These are phyloP conservation scores for Alternaria brassicae DNA, from an alignment of 2,329 filamentous ascomycete genomes.

Conservation along the genomic window DNA sequence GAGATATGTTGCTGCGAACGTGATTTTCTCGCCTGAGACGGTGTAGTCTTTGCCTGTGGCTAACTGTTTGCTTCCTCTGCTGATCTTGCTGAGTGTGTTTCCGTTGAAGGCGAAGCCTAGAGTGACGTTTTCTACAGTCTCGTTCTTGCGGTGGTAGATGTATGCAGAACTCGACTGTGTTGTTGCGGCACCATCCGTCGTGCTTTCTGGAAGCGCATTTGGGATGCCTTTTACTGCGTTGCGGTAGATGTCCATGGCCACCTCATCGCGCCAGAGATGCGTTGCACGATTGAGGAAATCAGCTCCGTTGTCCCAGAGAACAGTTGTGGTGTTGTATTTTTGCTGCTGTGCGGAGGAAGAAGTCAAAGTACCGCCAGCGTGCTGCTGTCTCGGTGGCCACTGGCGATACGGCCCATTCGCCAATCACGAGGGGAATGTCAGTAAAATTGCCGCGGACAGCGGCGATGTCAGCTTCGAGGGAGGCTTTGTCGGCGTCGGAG, in stretches of 20 bases:
- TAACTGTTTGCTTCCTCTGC: slow-evolving; percentile 49
- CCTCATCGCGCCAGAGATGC: slow-evolving; percentile 60
- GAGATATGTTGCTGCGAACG: slow-evolving; percentile 58
- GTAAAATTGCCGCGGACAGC: slow-evolving; percentile 63
- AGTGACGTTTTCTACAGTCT: slow-evolving; percentile 51
- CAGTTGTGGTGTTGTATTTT: slow-evolving; percentile 59
- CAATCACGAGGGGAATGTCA: slow-evolving; percentile 62
- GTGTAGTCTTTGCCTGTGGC: slow-evolving; percentile 56
- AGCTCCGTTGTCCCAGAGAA: slow-evolving; percentile 67
- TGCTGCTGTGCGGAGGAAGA: slow-evolving; percentile 58
- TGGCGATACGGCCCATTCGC: slow-evolving; percentile 64
- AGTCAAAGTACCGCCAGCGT: slow-evolving; percentile 66
- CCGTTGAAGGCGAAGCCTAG: slow-evolving; percentile 63
- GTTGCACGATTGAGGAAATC: slow-evolving; percentile 62
- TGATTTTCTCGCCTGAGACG: slow-evolving; percentile 54
- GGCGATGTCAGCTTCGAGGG: slow-evolving; percentile 59
- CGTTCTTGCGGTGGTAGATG: slow-evolving; percentile 60
- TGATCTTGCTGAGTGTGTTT: slow-evolving; percentile 56
- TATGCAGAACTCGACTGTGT: slow-evolving; percentile 61
- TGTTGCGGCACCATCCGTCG: slow-evolving; percentile 56
- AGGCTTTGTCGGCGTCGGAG: slow-evolving; percentile 60
- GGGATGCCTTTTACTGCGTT: slow-evolving; percentile 53
- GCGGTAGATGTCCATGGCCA: slow-evolving; percentile 57
- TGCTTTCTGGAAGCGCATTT: slow-evolving; percentile 63
- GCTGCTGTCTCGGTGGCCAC: slow-evolving; percentile 62